Base-by-base conservation (phyloP, 2,329 filamentous ascomycete genomes). In the Diaporthe longicolla region DNA sequence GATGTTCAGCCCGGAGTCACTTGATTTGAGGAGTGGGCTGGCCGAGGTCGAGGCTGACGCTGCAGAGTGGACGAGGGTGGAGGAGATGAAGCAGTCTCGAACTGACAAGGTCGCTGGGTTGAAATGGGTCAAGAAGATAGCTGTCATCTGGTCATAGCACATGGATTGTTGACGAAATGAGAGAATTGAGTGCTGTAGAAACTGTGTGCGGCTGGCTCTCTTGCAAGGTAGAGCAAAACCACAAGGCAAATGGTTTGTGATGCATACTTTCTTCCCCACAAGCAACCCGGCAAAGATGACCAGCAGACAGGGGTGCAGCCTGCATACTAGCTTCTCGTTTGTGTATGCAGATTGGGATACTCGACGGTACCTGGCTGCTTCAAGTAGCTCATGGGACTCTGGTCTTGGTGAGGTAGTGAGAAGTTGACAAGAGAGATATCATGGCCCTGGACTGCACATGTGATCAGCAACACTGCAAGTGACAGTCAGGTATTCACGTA, bases 61-160 rank as follows among this genome's bases (percentile, higher is more conserved):
- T 29, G 37, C 40, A 15, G 59, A 32, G 24, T 63, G 58, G 58
- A 45, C 37, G 8, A 63, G 37, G 58, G 45, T 45, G 58, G 37
- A 63, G 11, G 59, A 45, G 24, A 48, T 48, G 59, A 63, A 63
- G 59, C 37, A 29, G 40, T 21, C 37, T 29, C 24, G 19, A 4
- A 11, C 19, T 26, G 40, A 19, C 26, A 45, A 19, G 32, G 29
- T 19, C 8, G 59, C n/a, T 63, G 40, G 40, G 2, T 19, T 21
- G 40, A n/a, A 15, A 48, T 63, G 37, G 59, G 3, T 21, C 24
- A 45, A n/a, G 40, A 63, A 48, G 40, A 9, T 63, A 1, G 45
- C 24, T 5, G 37, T 63, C 9, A 45, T 63, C 11, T 48, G 59
- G 59, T 24, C 15, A 32, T 45, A 48, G 40, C 5, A 26, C 43